A percentile compares a stretch with the other conserved stretches of the same genome.
These are phyloP conservation scores for Pleurostoma richardsiae DNA, from an alignment of 2,329 filamentous ascomycete species.

Conservation along the genomic window DNA sequence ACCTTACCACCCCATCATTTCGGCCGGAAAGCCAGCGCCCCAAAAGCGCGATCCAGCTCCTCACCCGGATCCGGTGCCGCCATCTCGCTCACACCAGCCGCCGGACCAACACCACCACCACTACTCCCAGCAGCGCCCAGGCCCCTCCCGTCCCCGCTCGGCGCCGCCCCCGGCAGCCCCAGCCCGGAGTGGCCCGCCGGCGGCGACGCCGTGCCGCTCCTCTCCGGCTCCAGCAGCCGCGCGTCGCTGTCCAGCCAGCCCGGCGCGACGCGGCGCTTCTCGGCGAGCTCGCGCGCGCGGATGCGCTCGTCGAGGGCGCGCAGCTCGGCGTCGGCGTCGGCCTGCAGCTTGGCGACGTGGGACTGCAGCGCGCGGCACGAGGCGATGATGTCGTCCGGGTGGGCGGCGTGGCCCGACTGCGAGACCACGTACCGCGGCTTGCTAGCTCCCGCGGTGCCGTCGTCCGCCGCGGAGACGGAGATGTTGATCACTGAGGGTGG, in stretches of 20 bases:
- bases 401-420: conserved; percentile 72
- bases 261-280: conserved; percentile 74
- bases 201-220: conserved; percentile 21
- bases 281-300: conserved; percentile 61
- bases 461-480: conserved; percentile 32
- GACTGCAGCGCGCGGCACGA: conserved; percentile 75
- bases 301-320: conserved; percentile 65
- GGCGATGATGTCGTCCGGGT: conserved; percentile 78
- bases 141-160: conserved; percentile 28
- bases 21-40: conserved; percentile 30
- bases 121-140: conserved; percentile 47
- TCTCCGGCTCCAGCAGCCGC: conserved; percentile 64
- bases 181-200: conserved; percentile 18
- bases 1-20: conserved; percentile 3
- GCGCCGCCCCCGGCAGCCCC: conserved; percentile 8
- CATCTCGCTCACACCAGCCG: conserved; percentile 26
- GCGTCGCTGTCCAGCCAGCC: conserved; percentile 76
- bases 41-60: conserved; percentile 55
- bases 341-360: conserved; percentile 66
- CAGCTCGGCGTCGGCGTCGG: conserved; percentile 63
- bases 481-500: conserved; percentile 64
- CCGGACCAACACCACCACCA: conserved; percentile 6
- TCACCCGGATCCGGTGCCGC: conserved; percentile 42
- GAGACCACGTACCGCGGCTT: conserved; percentile 73
- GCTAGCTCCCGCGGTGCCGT: conserved; percentile 22